Evolutionary conservation across 176 grass and related monocot genomes (phyloP).

Genomic region (Bromus sterilis): DNA sequence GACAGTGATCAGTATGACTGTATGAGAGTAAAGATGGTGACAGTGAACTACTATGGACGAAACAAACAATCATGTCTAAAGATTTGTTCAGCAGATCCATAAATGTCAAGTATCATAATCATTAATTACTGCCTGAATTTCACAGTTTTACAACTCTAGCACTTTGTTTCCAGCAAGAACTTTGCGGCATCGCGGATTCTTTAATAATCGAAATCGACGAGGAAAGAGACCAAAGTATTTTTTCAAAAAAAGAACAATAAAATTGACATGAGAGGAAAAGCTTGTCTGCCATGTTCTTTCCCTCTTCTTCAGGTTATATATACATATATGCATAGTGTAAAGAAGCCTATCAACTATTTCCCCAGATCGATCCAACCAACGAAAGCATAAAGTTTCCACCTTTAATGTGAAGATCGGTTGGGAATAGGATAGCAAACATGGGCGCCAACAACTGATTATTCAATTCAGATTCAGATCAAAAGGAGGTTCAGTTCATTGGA

Average conservation of each 20-base stretch:
- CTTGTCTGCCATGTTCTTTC: background rate
- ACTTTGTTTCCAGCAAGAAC: too few relatives aligned
- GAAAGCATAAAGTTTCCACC: slow-evolving; percentile 28
- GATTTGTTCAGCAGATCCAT: background rate
- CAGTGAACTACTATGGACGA: background rate
- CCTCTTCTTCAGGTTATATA: background rate
- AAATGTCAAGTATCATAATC: background rate
- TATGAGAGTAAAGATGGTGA: background rate
- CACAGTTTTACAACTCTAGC: too few relatives aligned
- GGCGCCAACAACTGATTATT: background rate
- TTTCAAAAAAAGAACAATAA: background rate
- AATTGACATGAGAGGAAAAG: background rate
- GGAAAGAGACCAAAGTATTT: too few relatives aligned
- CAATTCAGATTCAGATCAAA: background rate
- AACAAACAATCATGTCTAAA: background rate
- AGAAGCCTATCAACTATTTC: slow-evolving; percentile 11
- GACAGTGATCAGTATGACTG: background rate
- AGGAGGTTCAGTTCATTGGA: too few relatives aligned
- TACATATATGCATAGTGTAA: background rate
- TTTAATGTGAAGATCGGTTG: slow-evolving; percentile 57
- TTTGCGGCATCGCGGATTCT: too few relatives aligned
- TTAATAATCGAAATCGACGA: background rate
- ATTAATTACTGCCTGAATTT: slow-evolving; percentile 1
- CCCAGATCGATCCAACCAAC: slow-evolving; percentile 5
- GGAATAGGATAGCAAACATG: slow-evolving; percentile 30